phyloP scores from a whole-genome alignment of 805 yeast genomes.

The Sugiyamaella boreocaroliniensis region DNA sequence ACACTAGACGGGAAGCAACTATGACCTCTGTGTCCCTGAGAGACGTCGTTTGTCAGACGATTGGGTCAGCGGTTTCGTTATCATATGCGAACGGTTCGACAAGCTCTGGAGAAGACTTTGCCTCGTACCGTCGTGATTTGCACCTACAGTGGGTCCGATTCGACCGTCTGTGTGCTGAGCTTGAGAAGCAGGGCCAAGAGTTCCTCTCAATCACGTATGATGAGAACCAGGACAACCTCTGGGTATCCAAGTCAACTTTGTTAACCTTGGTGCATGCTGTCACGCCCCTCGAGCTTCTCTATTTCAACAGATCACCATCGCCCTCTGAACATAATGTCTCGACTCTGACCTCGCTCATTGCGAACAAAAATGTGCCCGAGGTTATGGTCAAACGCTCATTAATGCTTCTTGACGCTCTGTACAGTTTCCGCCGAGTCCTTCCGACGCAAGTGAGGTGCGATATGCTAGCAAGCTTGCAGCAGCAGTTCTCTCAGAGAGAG shows the following conservation, averaged over 20 bases:
- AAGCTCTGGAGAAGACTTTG: constrained; percentile 22
- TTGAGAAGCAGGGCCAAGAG: constrained; percentile 54
- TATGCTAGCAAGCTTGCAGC: constrained; percentile 33
- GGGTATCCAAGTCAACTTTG: constrained; percentile 33
- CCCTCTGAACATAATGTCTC: constrained; percentile 28
- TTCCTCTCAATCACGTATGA: constrained; percentile 46
- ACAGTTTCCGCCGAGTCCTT: constrained; percentile 38
- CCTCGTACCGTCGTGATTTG: constrained; percentile 34
- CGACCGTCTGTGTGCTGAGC: constrained; percentile 65
- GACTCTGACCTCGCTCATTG: constrained; percentile 14
- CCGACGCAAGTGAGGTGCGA: constrained; percentile 33
- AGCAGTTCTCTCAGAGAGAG: constrained; percentile 24
- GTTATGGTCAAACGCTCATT: constrained; percentile 25
- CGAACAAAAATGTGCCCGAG: constrained; percentile 20
- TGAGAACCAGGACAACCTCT: constrained; percentile 27
- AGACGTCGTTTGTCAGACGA: constrained; percentile 30
- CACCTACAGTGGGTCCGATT: constrained; percentile 60
- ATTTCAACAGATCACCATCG: constrained; percentile 25
- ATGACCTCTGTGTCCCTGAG: constrained; percentile 25
- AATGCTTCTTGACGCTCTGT: constrained; percentile 30
- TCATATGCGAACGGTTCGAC: constrained; percentile 6
- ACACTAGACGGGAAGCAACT: neutral
- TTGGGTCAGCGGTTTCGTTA: constrained; percentile 29
- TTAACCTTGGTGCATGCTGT: constrained; percentile 33
- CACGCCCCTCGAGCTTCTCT: constrained; percentile 32